phyloP scores from a whole-genome alignment of 176 grass and related monocot genomes.

The Saccharum spontaneum region DNA sequence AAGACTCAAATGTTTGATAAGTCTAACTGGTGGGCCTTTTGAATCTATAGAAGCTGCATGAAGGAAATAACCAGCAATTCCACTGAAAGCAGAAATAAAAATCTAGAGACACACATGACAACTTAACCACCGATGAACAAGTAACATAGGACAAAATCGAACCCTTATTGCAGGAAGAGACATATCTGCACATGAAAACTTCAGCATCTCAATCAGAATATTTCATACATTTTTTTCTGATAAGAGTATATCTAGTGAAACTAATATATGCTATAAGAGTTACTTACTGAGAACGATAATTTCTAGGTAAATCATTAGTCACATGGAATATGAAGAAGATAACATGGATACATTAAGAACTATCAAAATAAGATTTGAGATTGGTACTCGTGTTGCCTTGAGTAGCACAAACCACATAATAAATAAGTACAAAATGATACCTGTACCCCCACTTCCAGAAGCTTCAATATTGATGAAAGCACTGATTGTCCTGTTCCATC shows the following conservation, averaged over 20 bases:
- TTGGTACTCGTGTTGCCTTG: background rate
- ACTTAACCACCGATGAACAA: background rate
- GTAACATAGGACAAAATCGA: background rate
- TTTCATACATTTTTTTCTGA: conserved; percentile 9
- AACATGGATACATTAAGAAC: conserved; percentile 18
- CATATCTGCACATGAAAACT: background rate
- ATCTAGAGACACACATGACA: background rate
- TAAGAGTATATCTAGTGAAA: conserved; percentile 12
- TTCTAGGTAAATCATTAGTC: background rate
- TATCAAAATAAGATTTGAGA: conserved; percentile 7
- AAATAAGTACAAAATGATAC: conserved; percentile 45
- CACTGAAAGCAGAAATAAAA: conserved; percentile 8
- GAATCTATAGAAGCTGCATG: too few species aligned
- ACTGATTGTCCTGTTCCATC: conserved; percentile 74
- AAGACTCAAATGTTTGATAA: background rate
- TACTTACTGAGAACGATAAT: background rate
- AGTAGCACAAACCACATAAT: conserved; percentile 26
- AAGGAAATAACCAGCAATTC: background rate
- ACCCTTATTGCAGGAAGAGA: background rate
- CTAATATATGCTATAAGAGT: conserved; percentile 8
- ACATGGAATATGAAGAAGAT: conserved; percentile 16
- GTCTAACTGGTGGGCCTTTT: too few species aligned
- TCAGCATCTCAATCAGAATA: background rate
- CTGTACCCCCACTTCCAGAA: conserved; percentile 89
- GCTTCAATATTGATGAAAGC: conserved; percentile 99